Evolutionary conservation across 2,329 filamentous ascomycete species (phyloP), one percentile per base, ranked within the genome.

Genomic region (Cadophora sp.): DNA sequence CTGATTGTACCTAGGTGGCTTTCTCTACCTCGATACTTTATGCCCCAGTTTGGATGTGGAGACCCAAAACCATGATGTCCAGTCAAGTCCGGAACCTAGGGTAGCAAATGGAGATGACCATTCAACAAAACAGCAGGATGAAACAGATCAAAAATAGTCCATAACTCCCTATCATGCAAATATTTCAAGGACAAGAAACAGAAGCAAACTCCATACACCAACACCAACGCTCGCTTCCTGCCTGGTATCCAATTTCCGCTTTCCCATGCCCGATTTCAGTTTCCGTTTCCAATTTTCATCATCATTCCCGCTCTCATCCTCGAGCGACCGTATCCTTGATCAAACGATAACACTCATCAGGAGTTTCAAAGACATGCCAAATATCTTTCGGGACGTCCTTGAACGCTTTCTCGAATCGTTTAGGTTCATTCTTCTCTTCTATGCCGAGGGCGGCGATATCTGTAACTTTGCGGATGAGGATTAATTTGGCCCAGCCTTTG

Each of bases 341-440:
- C 30, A 81, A 69, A 51, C 76, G 66, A 66, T 79, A 78, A 74
- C 87, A 89, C 79, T 97, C 92, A 47, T 83, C 80, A 0, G 95
- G 89, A 33, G 93, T 85, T 66, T 93, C 88, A 77, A 97, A 98
- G 0, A 97, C 89, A 75, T 89, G 87, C 94, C 95, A 98, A 0
- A 89, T 79, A 30, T 85, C 81, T 51, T 81, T 83, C 0, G 94
- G 92, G 9, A 97, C 83, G 48, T 84, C 89, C 71, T 89, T 83
- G 77, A 98, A 98, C 0, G 95, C 95, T 74, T 88, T 87, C 76
- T 94, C 89, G 74, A 98, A 98, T 36, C 96, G 84, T 71, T 87
- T 84, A 0, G 87, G 83, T 74, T 90, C 89, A 73, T 93, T 93
- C 79, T 91, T 92, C 73, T 91, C 86, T 41, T 90, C 83, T 78